These are phyloP conservation scores for Cutaneotrichosporon sp. DNA, from an alignment of 1,284 basidiomycete species.

Conservation along the genomic window DNA sequence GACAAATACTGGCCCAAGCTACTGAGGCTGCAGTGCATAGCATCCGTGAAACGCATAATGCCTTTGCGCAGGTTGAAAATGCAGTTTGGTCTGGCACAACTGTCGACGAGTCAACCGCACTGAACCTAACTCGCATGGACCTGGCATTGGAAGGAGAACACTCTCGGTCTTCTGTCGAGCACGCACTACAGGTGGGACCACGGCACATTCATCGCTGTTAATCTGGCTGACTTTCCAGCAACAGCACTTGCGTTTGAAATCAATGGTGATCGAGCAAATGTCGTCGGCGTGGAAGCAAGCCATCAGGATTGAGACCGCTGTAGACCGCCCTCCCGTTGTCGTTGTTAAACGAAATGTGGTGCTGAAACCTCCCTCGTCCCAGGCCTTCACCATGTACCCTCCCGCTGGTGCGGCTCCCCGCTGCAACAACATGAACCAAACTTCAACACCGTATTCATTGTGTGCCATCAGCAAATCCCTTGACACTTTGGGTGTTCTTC, in stretches of 20 bases:
- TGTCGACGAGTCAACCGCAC: conserved; percentile 14
- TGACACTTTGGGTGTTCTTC: too few relatives aligned
- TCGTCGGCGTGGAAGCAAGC: conserved; percentile 22
- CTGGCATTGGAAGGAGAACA: background rate
- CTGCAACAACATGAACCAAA: too few relatives aligned
- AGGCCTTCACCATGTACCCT: too few relatives aligned
- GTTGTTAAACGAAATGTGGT: background rate
- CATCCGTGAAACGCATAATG: conserved; percentile 11
- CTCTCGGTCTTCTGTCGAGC: background rate
- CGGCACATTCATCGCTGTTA: background rate
- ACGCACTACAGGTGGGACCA: background rate
- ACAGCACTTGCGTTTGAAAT: background rate
- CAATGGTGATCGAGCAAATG: conserved; percentile 13
- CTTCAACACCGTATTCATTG: background rate
- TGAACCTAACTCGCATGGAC: background rate
- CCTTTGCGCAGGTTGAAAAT: conserved; percentile 26
- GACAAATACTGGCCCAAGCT: background rate
- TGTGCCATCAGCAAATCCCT: too few relatives aligned
- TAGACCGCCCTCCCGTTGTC: background rate
- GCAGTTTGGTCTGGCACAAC: conserved; percentile 31
- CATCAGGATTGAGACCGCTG: conserved; percentile 7
- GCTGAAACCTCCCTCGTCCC: too few relatives aligned
- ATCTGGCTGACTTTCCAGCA: background rate
- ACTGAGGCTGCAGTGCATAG: conserved; percentile 11
- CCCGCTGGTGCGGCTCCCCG: too few relatives aligned